A percentile compares a stretch with the other conserved stretches of the same genome.
Conservation (phyloP, 176 grass and related monocot species). For the Saccharum spontaneum region DNA sequence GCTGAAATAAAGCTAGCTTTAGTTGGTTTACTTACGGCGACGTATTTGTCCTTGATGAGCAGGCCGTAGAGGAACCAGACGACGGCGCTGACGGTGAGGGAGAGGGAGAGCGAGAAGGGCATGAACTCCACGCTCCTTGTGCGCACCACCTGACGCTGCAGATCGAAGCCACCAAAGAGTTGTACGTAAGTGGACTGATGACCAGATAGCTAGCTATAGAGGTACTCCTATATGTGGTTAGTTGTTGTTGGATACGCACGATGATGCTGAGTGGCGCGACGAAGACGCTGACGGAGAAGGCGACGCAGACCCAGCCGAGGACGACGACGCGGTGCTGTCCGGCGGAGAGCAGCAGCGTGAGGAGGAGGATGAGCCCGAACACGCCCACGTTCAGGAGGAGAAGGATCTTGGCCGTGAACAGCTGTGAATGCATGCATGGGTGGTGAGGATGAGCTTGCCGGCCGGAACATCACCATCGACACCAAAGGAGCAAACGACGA, state of each 20-base stretch:
- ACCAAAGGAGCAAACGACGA: no score
- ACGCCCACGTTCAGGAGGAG: conserved; percentile 59
- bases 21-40: conserved; percentile 37
- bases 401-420: conserved; percentile 65
- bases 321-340: conserved; percentile 39
- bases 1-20: not conserved
- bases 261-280: conserved; percentile 78
- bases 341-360: conserved; percentile 44
- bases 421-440: conserved; percentile 12
- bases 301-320: conserved; percentile 85
- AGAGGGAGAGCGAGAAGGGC: conserved; percentile 83
- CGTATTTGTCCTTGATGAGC: conserved; percentile 76
- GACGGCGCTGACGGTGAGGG: conserved; percentile 67
- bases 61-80: conserved; percentile 88
- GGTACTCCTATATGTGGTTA: no score
- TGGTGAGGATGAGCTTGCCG: no score
- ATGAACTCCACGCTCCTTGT: conserved; percentile 89
- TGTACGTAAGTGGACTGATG: not conserved
- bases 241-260: conserved; percentile 29
- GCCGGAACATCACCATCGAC: no score
- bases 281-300: conserved; percentile 77
- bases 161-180: no score
- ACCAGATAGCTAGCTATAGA: no score
- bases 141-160: conserved; percentile 70
- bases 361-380: conserved; percentile 63